These are phyloP conservation scores for Pyracantha coccinea DNA, from an alignment of 331 rosid genomes.

Conservation along the genomic window DNA sequence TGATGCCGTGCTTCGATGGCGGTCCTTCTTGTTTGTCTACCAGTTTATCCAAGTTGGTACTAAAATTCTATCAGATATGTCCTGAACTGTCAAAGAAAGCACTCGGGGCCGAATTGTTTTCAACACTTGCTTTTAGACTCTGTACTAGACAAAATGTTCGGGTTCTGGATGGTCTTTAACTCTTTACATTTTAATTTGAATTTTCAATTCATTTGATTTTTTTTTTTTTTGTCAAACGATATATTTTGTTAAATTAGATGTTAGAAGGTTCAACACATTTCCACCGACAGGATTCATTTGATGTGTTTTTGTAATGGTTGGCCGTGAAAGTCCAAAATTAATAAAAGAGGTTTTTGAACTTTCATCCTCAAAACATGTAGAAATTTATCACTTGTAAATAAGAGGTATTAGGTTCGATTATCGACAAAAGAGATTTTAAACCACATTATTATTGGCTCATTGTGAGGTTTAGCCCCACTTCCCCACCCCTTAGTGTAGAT, in stretches of 20 bases:
- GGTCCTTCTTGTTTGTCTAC: background rate
- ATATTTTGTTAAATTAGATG: no score
- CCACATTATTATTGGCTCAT: no score
- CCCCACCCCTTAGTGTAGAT: no score
- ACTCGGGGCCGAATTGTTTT: background rate
- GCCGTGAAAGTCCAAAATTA: background rate
- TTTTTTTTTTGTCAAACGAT: no score
- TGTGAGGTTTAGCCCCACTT: no score
- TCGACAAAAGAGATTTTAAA: no score
- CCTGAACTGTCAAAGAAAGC: background rate
- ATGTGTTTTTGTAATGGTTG: background rate
- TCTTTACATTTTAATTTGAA: background rate
- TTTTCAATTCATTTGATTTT: background rate
- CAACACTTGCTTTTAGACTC: background rate
- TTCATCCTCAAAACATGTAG: no score
- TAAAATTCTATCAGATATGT: background rate
- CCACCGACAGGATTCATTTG: no score
- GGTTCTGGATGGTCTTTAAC: background rate
- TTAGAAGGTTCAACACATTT: no score
- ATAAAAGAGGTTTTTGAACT: no score
- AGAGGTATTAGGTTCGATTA: no score
- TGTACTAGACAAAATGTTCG: background rate
- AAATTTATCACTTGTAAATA: no score
- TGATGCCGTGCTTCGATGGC: background rate
- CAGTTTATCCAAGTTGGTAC: background rate